Conservation (phyloP, 768 basidiomycete species). For the Boletus patriciae region DNA sequence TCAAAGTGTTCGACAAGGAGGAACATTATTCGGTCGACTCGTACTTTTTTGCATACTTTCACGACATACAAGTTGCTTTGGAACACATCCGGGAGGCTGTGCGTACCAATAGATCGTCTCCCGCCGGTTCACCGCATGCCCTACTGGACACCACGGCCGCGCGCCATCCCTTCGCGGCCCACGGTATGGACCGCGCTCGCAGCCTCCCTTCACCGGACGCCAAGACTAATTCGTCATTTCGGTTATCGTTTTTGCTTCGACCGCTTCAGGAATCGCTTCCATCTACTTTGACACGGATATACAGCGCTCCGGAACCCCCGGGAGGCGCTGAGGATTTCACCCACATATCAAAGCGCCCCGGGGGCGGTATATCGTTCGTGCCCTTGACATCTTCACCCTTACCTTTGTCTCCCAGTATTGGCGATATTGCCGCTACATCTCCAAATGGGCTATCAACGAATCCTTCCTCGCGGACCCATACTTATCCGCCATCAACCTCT, state of each 20-base stretch:
- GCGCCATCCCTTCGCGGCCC: slow-evolving; percentile 30
- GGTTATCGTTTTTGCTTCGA: slow-evolving; percentile 62
- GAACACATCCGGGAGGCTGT: slow-evolving; percentile 81
- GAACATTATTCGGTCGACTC: slow-evolving; percentile 80
- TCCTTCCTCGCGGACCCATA: slow-evolving; percentile 52
- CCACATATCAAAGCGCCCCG: slow-evolving; percentile 52
- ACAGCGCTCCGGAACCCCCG: slow-evolving; percentile 34
- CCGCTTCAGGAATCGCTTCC: slow-evolving; percentile 63
- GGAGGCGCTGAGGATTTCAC: slow-evolving; percentile 64
- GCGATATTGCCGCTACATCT: slow-evolving; percentile 7
- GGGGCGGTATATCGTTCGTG: slow-evolving; percentile 55
- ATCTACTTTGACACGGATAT: slow-evolving; percentile 36
- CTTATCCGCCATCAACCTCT: slow-evolving; percentile 76
- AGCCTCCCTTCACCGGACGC: slow-evolving; percentile 37
- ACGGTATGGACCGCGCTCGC: slow-evolving; percentile 41
- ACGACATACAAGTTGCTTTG: slow-evolving; percentile 71
- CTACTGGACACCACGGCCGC: slow-evolving; percentile 62
- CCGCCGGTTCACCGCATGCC: slow-evolving; percentile 21
- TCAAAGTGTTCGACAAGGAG: slow-evolving; percentile 82
- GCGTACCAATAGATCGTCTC: slow-evolving; percentile 47
- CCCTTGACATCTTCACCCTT: slow-evolving; percentile 51
- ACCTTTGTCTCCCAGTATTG: slow-evolving; percentile 17
- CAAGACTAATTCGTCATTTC: slow-evolving; percentile 50
- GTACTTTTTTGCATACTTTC: slow-evolving; percentile 95
- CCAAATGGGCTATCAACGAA: slow-evolving; percentile 20